phyloP scores from a whole-genome alignment of 805 yeast genomes.

The Naumovozyma dairenensis region DNA sequence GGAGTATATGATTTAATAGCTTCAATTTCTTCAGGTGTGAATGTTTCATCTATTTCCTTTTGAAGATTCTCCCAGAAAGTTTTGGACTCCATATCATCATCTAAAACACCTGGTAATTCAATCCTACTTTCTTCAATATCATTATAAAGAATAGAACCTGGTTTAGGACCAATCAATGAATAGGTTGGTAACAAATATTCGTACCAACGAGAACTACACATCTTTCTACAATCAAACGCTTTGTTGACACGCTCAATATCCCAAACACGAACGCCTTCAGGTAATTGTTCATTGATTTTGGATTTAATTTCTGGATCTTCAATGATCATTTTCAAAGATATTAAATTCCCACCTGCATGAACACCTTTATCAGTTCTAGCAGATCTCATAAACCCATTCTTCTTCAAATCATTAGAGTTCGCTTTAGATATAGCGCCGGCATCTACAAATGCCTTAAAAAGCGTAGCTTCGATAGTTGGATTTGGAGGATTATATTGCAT shows the following conservation, averaged over 20 bases:
- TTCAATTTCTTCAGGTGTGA: slow-evolving; percentile 21
- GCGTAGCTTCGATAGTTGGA: slow-evolving; percentile 81
- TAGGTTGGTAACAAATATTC: slow-evolving; percentile 91
- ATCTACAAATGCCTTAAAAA: slow-evolving; percentile 69
- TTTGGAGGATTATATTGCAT: slow-evolving; percentile 89
- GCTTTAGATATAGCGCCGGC: slow-evolving; percentile 85
- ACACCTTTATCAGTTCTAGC: slow-evolving; percentile 94
- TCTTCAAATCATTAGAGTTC: slow-evolving; percentile 79
- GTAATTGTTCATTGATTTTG: slow-evolving; percentile 66
- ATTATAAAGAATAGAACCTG: slow-evolving; percentile 53
- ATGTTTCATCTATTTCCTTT: slow-evolving; percentile 30
- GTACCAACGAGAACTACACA: slow-evolving; percentile 93
- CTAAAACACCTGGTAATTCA: slow-evolving; percentile 48
- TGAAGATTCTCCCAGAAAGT: slow-evolving; percentile 58
- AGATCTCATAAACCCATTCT: slow-evolving; percentile 77
- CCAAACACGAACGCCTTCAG: slow-evolving; percentile 87
- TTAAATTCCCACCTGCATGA: slow-evolving; percentile 92
- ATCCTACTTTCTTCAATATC: slow-evolving; percentile 44
- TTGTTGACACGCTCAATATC: slow-evolving; percentile 83
- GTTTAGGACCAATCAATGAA: slow-evolving; percentile 84
- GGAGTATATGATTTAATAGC: slow-evolving; percentile 25
- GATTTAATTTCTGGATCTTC: slow-evolving; percentile 51
- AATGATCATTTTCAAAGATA: slow-evolving; percentile 66
- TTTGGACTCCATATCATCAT: slow-evolving; percentile 59
- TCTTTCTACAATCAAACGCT: slow-evolving; percentile 85